These are phyloP conservation scores for Colletotrichum nymphaeae DNA, from an alignment of 2,329 filamentous ascomycete genomes.

Conservation along the genomic window DNA sequence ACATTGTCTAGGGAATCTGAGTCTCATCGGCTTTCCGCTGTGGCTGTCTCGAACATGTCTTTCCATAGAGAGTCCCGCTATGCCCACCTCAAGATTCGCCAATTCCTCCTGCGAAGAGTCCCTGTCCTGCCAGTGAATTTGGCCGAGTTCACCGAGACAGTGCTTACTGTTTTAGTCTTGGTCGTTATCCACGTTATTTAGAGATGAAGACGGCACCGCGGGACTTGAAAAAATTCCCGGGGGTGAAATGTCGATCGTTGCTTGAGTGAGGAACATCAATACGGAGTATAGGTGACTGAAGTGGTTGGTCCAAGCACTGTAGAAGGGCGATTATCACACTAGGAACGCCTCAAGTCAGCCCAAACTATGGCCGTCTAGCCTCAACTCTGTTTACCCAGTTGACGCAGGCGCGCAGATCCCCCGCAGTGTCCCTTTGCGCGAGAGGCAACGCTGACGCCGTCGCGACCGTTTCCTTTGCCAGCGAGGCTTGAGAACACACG, in stretches of 20 bases:
- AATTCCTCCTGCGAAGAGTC: neutral
- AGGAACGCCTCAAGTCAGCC: conserved; percentile 11
- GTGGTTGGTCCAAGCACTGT: conserved; percentile 7
- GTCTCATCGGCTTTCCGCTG: conserved; percentile 3
- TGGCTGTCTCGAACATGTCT: conserved; percentile 28
- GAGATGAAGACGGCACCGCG: neutral
- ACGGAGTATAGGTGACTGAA: neutral
- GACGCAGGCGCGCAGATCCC: conserved; percentile 22
- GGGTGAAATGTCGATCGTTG: conserved; percentile 2
- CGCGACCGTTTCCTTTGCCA: conserved; percentile 7
- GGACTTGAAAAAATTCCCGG: neutral
- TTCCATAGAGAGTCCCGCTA: neutral
- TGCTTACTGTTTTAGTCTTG: conserved; percentile 17
- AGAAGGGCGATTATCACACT: conserved; percentile 18
- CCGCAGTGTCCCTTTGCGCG: conserved; percentile 22
- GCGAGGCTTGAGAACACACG: neutral
- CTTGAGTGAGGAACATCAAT: neutral
- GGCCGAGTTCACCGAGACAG: conserved; percentile 32
- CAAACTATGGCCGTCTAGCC: conserved; percentile 25
- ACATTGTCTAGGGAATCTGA: conserved; percentile 4
- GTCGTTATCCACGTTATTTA: conserved; percentile 3
- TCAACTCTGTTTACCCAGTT: conserved; percentile 25
- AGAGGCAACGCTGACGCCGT: neutral
- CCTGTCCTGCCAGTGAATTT: conserved; percentile 12
- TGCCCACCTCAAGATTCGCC: conserved; percentile 9